Evolutionary conservation across 2,329 filamentous ascomycete genomes (phyloP).

Genomic region (Capronia americana): DNA sequence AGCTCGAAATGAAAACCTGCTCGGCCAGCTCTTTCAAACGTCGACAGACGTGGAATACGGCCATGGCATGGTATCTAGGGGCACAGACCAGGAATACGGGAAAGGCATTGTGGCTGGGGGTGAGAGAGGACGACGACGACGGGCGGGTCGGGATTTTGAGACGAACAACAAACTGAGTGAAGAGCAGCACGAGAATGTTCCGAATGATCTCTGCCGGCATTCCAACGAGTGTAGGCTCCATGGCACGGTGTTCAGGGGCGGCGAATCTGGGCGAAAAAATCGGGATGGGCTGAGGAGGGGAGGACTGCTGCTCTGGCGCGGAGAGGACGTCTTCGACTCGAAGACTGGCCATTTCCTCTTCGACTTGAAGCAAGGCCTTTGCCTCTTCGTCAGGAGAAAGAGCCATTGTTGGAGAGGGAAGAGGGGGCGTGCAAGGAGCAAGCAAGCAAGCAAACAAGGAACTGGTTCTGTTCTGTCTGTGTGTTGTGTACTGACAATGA

Average conservation of each 20-base stretch:
- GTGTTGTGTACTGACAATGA: not conserved
- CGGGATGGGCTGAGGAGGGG: no score
- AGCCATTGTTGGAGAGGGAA: not conserved
- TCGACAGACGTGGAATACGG: not conserved
- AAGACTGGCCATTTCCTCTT: not conserved
- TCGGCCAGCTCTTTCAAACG: not conserved
- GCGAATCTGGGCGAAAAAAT: no score
- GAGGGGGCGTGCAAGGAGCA: not conserved
- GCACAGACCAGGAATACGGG: no score
- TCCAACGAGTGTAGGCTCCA: not conserved
- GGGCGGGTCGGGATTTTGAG: no score
- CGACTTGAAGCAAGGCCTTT: not conserved
- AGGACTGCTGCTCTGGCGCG: no score
- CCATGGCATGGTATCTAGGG: not conserved
- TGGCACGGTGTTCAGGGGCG: no score
- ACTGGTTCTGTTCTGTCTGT: not conserved
- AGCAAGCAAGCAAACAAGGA: not conserved
- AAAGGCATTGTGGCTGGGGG: no score
- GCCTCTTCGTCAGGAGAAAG: not conserved
- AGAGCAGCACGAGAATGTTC: not conserved
- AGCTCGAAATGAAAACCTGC: not conserved
- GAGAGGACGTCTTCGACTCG: no score
- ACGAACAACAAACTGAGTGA: not conserved
- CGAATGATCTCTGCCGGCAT: not conserved
- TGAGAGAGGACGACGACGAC: no score